A percentile compares a stretch with the other conserved stretches of the same genome.
Evolutionary conservation across 345 rosid genomes (phyloP).

Genomic region (Syzygium jambos): DNA sequence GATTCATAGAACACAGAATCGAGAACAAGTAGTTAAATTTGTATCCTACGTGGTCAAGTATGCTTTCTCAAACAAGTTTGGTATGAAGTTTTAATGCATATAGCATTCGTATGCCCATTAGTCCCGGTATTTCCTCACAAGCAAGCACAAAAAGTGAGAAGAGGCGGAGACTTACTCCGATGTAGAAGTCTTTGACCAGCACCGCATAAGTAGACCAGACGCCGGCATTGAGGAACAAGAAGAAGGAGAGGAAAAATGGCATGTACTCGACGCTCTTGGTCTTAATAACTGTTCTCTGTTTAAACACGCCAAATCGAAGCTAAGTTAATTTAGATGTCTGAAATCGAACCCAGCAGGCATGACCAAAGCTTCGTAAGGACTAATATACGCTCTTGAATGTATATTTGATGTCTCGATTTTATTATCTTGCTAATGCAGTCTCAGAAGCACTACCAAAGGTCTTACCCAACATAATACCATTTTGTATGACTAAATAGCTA

Average conservation of each 20-base stretch:
- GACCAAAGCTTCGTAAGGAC: background rate
- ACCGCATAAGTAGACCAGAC: slow-evolving; percentile 21
- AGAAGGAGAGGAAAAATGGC: slow-evolving; percentile 35
- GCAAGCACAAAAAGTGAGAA: background rate
- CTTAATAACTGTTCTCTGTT: slow-evolving; percentile 23
- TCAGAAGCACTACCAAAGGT: background rate
- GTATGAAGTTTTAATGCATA: background rate
- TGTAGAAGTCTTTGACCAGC: slow-evolving; percentile 25
- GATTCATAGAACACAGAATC: background rate
- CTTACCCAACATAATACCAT: background rate
- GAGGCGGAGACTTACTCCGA: slow-evolving; percentile 22
- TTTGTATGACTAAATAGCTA: background rate
- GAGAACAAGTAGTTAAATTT: background rate
- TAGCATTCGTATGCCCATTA: background rate
- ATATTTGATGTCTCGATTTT: too few species aligned
- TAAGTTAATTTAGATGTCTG: background rate
- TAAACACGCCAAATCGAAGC: background rate
- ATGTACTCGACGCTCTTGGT: slow-evolving; percentile 32
- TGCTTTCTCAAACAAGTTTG: background rate
- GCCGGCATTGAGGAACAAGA: slow-evolving; percentile 21
- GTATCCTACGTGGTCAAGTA: background rate
- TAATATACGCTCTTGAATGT: too few species aligned
- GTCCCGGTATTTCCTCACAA: background rate
- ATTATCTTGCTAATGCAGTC: background rate
- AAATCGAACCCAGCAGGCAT: background rate